These are phyloP conservation scores for Ceratocystis cacaofunesta DNA, from an alignment of 2,329 filamentous ascomycete genomes.

Conservation along the genomic window DNA sequence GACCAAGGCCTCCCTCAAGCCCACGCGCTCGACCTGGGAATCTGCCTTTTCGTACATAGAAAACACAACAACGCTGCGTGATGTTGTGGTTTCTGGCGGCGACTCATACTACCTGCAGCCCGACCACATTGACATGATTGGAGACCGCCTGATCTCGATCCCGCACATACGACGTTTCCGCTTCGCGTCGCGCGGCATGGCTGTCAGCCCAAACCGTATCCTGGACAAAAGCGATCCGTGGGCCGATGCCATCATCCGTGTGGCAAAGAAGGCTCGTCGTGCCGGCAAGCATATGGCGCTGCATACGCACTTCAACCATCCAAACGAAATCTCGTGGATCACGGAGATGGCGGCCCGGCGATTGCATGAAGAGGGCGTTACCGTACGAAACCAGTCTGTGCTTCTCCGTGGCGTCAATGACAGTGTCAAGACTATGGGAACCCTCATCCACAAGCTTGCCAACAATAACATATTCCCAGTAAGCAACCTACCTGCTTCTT, in stretches of 20 bases:
- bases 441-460: constrained; percentile 38
- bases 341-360: constrained; percentile 36
- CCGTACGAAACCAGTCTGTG: constrained; percentile 41
- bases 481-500: constrained; percentile 18
- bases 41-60: constrained; percentile 42
- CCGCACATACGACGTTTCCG: constrained; percentile 44
- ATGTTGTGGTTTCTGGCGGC: constrained; percentile 49
- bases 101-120: constrained; percentile 44
- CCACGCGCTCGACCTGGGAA: constrained; percentile 35
- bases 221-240: constrained; percentile 38
- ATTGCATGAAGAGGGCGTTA: constrained; percentile 29
- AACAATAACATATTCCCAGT: constrained; percentile 44
- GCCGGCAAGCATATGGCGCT: constrained; percentile 45
- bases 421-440: constrained; percentile 35
- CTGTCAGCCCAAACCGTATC: constrained; percentile 42
- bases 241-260: constrained; percentile 35
- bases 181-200: constrained; percentile 47
- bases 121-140: constrained; percentile 38
- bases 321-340: constrained; percentile 47
- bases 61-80: constrained; percentile 32
- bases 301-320: constrained; percentile 53
- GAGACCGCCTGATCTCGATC: constrained; percentile 39
- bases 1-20: constrained; percentile 30
- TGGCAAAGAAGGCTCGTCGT: constrained; percentile 35
- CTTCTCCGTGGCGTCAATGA: constrained; percentile 46